Conservation (phyloP, 2,329 filamentous ascomycete genomes). For the Colletotrichum navitas region DNA sequence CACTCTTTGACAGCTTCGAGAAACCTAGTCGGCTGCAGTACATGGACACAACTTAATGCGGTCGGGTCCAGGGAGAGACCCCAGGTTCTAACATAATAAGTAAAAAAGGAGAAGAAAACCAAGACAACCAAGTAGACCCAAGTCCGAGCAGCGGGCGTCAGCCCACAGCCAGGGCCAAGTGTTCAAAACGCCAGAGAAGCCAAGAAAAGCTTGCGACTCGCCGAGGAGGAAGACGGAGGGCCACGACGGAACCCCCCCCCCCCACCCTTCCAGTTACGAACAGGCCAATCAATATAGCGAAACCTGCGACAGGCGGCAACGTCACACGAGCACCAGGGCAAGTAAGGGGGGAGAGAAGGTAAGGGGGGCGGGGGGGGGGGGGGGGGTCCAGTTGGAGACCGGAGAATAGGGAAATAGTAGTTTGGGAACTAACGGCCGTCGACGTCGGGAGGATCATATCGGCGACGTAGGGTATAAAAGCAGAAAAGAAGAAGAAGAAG, state of each 20-base stretch:
- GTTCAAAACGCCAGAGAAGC: background rate
- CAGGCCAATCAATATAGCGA: background rate
- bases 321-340: background rate
- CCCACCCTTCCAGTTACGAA: too few relatives aligned
- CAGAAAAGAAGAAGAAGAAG: background rate
- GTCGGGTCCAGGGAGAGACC: constrained; percentile 3
- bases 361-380: too few relatives aligned
- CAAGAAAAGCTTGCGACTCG: background rate
- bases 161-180: background rate
- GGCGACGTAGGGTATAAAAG: too few relatives aligned
- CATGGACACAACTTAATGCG: background rate
- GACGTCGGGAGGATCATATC: background rate
- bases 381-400: background rate
- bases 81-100: too few relatives aligned
- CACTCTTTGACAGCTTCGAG: background rate
- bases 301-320: background rate
- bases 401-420: constrained; percentile 13
- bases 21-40: background rate
- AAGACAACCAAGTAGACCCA: background rate
- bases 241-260: too few relatives aligned
- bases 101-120: too few relatives aligned
- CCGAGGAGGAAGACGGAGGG: background rate
- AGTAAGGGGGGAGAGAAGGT: too few relatives aligned
- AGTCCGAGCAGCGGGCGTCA: constrained; percentile 2
- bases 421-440: background rate